These are phyloP conservation scores for Mrakia blollopis DNA, from an alignment of 768 basidiomycete species.

Conservation along the genomic window DNA sequence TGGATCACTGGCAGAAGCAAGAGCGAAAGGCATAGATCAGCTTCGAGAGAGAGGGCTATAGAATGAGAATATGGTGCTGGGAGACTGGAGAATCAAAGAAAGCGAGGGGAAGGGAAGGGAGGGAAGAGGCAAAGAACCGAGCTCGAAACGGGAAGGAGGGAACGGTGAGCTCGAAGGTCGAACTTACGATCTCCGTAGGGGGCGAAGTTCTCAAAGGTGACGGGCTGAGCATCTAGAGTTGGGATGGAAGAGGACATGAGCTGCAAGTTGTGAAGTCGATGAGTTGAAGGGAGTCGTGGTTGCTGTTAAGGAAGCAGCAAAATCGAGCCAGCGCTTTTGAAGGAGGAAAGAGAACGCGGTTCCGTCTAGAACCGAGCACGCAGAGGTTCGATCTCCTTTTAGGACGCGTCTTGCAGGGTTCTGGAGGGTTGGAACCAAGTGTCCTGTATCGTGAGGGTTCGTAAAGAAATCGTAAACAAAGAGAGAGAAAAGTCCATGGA, in stretches of 20 bases:
- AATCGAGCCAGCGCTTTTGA: neutral
- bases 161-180: neutral
- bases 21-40: neutral
- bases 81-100: neutral
- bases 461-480: too few species aligned
- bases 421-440: too few species aligned
- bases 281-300: neutral
- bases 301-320: neutral
- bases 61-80: neutral
- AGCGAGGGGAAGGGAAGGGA: neutral
- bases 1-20: conserved; percentile 12
- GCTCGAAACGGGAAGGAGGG: neutral
- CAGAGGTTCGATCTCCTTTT: too few species aligned
- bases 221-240: neutral
- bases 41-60: neutral
- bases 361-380: neutral
- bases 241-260: conserved; percentile 1
- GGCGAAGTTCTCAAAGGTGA: conserved; percentile 17
- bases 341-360: neutral
- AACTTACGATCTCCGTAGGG: conserved; percentile 15
- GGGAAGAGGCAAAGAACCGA: conserved; percentile 5
- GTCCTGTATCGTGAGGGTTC: too few species aligned
- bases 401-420: too few species aligned
- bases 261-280: too few species aligned
- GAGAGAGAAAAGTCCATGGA: too few species aligned